phyloP scores from a whole-genome alignment of 352 stramenopile genomes.

The Globisporangium apiculatum region DNA sequence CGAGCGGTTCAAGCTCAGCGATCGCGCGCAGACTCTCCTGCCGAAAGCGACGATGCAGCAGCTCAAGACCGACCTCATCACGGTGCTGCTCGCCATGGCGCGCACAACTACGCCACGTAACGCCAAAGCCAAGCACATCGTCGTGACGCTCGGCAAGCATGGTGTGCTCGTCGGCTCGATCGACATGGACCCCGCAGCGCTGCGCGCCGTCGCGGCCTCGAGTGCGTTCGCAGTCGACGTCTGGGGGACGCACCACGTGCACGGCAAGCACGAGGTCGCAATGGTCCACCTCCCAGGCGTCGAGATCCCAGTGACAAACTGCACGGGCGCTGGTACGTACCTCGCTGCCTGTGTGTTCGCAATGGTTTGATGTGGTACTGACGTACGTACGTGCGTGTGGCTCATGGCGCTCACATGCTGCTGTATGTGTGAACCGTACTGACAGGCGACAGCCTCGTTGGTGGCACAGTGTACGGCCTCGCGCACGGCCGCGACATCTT shows the following conservation, averaged over 20 bases:
- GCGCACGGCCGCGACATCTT: slow-evolving; percentile 52
- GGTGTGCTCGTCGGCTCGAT: slow-evolving; percentile 64
- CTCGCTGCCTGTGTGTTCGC: neutral
- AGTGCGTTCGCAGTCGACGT: slow-evolving; percentile 39
- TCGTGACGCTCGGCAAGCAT: slow-evolving; percentile 75
- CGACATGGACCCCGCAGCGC: slow-evolving; percentile 31
- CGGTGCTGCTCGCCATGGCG: slow-evolving; percentile 61
- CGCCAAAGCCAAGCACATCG: slow-evolving; percentile 35
- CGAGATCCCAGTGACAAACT: slow-evolving; percentile 55
- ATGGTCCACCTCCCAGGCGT: slow-evolving; percentile 63
- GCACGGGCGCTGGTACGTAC: slow-evolving; percentile 57
- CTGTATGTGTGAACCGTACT: slow-evolving; percentile 4
- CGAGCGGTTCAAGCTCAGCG: slow-evolving; percentile 45
- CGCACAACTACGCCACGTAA: slow-evolving; percentile 14
- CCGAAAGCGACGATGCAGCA: slow-evolving; percentile 34
- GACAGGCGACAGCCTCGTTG: slow-evolving; percentile 67
- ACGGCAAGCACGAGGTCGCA: slow-evolving; percentile 29
- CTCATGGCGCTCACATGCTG: neutral
- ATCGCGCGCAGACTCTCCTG: slow-evolving; percentile 32
- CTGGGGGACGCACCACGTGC: slow-evolving; percentile 49
- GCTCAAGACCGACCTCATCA: slow-evolving; percentile 67
- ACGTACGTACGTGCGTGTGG: neutral
- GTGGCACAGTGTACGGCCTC: slow-evolving; percentile 70
- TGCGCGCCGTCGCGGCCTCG: slow-evolving; percentile 19
- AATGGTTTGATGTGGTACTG: too few species aligned